Evolutionary conservation across 352 stramenopile species (phyloP).

Genomic region (Globisporangium rhizosaccharum): DNA sequence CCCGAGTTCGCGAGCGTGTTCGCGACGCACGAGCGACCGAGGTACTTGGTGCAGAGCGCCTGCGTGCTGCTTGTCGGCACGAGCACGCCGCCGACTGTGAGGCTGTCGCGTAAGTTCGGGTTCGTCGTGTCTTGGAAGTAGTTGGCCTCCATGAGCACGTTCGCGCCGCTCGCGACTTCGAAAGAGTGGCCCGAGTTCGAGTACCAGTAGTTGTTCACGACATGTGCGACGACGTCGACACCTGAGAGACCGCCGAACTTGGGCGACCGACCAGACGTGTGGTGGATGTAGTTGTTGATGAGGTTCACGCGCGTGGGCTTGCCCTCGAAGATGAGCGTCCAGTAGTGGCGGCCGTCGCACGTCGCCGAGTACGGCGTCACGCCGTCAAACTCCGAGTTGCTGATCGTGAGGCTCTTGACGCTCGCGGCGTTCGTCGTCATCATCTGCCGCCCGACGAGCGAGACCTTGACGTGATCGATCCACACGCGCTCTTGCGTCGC

Average conservation of each 20-base stretch:
- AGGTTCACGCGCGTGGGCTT: constrained; percentile 23
- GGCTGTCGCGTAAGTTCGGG: no score
- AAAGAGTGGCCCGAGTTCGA: constrained; percentile 18
- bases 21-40: no score
- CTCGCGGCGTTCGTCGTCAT: constrained; percentile 22
- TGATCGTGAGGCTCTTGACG: constrained; percentile 29
- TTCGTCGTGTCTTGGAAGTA: no score
- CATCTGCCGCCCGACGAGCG: constrained; percentile 24
- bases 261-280: constrained; percentile 27
- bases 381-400: constrained; percentile 33
- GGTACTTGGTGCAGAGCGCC: no score
- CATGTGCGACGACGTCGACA: constrained; percentile 17
- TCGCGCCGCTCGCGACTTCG: constrained; percentile 9
- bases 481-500: constrained; percentile 20
- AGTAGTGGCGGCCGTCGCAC: constrained; percentile 36
- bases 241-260: constrained; percentile 14
- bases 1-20: no score
- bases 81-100: no score
- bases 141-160: constrained; percentile 14
- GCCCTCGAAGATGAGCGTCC: constrained; percentile 29
- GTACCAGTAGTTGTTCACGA: constrained; percentile 17
- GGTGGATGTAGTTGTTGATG: constrained; percentile 32
- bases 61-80: no score
- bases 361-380: constrained; percentile 21
- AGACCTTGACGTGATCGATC: constrained; percentile 36